Evolutionary conservation across 306 rosid genomes (phyloP).

Genomic region (Medicago ruthenica): DNA sequence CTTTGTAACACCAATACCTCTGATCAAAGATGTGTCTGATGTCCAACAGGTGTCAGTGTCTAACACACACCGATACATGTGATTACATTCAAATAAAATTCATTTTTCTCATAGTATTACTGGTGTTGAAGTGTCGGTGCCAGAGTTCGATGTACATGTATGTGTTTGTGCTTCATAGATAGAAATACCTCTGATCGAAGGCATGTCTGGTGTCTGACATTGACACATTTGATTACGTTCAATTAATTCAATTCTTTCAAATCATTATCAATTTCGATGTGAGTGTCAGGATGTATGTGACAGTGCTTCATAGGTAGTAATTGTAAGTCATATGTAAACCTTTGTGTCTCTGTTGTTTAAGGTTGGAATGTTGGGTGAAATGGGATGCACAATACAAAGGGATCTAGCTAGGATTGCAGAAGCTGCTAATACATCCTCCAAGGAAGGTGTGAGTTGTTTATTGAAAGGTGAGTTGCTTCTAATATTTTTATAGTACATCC

Average conservation of each 20-base stretch:
- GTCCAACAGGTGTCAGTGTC: too few species aligned
- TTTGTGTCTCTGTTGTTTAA: constrained; percentile 17
- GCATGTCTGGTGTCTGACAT: not conserved
- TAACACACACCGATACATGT: too few species aligned
- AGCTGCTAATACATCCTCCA: constrained; percentile 41
- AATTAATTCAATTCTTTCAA: too few species aligned
- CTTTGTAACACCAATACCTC: not conserved
- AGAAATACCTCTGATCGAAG: not conserved
- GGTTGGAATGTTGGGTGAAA: constrained; percentile 42
- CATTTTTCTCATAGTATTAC: too few species aligned
- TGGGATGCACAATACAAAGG: constrained; percentile 39
- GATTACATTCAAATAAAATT: too few species aligned
- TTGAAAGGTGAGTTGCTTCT: constrained; percentile 39
- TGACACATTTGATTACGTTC: not conserved
- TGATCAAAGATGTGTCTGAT: not conserved
- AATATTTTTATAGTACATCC: not conserved
- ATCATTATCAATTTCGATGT: not conserved
- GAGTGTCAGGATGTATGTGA: not conserved
- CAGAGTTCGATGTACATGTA: too few species aligned
- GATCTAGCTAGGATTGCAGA: constrained; percentile 47
- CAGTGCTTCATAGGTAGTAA: not conserved
- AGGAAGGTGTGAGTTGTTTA: constrained; percentile 36
- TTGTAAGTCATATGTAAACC: not conserved
- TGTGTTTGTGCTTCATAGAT: too few species aligned
- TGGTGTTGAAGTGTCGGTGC: too few species aligned